Evolutionary conservation across 2,329 filamentous ascomycete species (phyloP), one percentile per base, ranked within the genome.

Genomic region (Aciculosporium take): DNA sequence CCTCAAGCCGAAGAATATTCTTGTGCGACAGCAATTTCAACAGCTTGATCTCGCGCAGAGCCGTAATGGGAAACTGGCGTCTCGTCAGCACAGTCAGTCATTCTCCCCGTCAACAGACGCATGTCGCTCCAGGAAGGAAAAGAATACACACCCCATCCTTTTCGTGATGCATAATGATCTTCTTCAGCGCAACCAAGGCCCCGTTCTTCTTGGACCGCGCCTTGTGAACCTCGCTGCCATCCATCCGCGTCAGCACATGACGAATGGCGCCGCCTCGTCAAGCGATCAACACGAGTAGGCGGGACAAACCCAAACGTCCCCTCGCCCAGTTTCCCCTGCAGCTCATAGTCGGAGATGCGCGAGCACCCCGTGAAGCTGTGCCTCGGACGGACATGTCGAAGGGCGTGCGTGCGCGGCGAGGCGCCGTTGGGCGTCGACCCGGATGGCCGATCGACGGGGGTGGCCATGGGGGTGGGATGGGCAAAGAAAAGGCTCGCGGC

Each of bases 121-220:
- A n/a, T n/a, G n/a, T n/a, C n/a, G n/a, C n/a, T n/a, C n/a, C n/a
- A n/a, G 23, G 21, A 13, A 23, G 18, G 23, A 33, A 32, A 20
- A 36, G 23, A 40, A 23, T 30, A 64, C 78, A 53, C 63, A 84
- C 80, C 38, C 91, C 91, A 62, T 98, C 91, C 60, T 95, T 96
- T 67, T 98, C 91, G 60, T 96, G 94, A 60, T 96, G 91, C 84
- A 96, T 95, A 50, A 98, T 77, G 50, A 98, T 98, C 72, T 96
- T 96, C 68, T 98, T 98, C 55, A 98, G 63, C 4, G 91, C 91
- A 46, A 94, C 83, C 35, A 89, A 62, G 20, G 75, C 71, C 41
- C 84, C 81, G 1, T 78, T 84, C 54, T 74, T 82, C 53, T 76
- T 80, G 23, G 83, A 86, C 46, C 76, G 76, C 46, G 87, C 91